Evolutionary conservation across 331 rosid species (phyloP).

Genomic region (Quercus lobata): DNA sequence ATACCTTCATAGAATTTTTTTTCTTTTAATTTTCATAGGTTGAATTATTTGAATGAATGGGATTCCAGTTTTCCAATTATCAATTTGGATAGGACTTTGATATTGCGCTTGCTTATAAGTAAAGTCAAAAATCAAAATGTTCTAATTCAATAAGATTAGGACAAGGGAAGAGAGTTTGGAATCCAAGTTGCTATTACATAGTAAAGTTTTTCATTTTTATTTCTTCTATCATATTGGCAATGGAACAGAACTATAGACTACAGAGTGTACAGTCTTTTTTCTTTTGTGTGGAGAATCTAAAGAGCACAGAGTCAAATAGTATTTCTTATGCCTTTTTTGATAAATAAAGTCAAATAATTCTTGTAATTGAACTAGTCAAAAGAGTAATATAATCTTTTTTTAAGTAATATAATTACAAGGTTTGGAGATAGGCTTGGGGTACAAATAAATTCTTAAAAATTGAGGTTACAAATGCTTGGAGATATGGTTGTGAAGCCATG

Average conservation of each 20-base stretch:
- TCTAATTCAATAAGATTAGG: neutral
- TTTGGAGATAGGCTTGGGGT: no score
- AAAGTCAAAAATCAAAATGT: no score
- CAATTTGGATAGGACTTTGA: neutral
- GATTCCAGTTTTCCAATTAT: neutral
- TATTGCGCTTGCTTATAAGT: neutral
- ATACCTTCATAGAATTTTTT: no score
- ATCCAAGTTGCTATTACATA: neutral
- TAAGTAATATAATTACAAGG: no score
- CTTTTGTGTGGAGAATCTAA: no score
- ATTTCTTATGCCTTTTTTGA: neutral
- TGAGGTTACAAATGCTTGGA: no score
- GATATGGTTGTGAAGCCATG: no score
- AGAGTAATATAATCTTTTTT: no score
- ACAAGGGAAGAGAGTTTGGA: neutral
- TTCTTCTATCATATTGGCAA: constrained; percentile 1
- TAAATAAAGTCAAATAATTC: neutral
- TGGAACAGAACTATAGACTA: neutral
- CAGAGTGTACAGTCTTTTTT: no score
- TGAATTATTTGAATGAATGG: neutral
- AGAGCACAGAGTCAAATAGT: neutral
- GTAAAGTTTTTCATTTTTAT: neutral
- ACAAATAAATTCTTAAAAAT: no score
- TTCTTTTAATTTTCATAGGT: no score
- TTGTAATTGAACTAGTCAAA: no score